Evolutionary conservation across 345 rosid genomes (phyloP), one percentile per base, ranked within the genome.

Genomic region (Mercurialis annua): DNA sequence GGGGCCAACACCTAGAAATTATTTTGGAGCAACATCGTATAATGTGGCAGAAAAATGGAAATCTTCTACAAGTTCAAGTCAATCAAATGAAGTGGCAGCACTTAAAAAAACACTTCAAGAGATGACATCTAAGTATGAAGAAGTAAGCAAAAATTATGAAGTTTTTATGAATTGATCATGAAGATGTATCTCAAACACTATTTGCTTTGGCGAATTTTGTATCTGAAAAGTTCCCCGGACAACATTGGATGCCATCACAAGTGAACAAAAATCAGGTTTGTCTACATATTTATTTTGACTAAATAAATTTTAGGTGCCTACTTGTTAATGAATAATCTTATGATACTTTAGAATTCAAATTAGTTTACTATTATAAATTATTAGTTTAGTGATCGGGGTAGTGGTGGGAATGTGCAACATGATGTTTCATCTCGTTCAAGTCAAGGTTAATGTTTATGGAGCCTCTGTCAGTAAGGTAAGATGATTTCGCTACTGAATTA

Each of bases 181-280:
- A 51, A 23, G 56, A 51, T 20, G 56, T 51, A 51, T 51, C 56
- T 51, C 29, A 51, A 51, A 51, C 27, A 51, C 6, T 51, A 23
- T 23, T 51, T 51, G 55, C 55, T 23, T n/a, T 51, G 27, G 55
- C 55, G 8, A 51, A 51, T 49, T 49, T 49, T 49, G 20, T 51
- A 20, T 51, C 56, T 51, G 29, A 21, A 23, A 51, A 49, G 8
- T 51, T 23, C 9, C 56, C 56, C 23, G 30, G 26, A 51, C 30
- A 20, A 23, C 30, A 51, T 20, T 43, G 48, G 48, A 43, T 43
- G 48, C 2, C 1, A 51, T 6, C 14, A 8, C 56, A 23, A 23
- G 23, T 51, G 1, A 51, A 1, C 2, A 51, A 4, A 43, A 10
- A 20, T 51, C 56, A 51, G 30, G 56, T 51, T 20, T 51, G 14